These are phyloP conservation scores for Staphylotrichum tortipilum DNA, from an alignment of 495 filamentous ascomycete species.

Conservation along the genomic window DNA sequence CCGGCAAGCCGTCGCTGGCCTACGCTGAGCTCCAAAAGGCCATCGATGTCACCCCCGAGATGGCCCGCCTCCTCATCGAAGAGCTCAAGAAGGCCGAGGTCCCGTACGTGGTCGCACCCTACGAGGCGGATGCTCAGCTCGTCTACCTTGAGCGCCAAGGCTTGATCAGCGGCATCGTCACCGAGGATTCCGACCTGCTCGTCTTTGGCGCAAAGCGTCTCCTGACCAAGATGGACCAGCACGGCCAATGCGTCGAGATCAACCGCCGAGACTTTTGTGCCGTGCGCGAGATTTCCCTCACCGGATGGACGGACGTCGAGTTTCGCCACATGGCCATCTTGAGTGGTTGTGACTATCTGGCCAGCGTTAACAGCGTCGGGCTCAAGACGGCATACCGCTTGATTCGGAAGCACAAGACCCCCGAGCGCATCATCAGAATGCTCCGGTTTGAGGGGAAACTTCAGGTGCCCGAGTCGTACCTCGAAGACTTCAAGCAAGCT, in stretches of 20 bases:
- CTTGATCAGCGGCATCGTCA: constrained; percentile 76
- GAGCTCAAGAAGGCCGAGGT: constrained; percentile 73
- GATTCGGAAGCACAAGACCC: constrained; percentile 78
- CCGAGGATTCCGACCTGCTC: constrained; percentile 92
- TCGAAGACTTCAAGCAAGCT: constrained; percentile 68
- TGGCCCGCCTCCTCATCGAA: constrained; percentile 88
- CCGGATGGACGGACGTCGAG: constrained; percentile 84
- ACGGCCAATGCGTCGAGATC: constrained; percentile 88
- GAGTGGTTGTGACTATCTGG: constrained; percentile 95
- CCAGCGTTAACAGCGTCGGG: constrained; percentile 74
- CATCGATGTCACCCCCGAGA: constrained; percentile 89
- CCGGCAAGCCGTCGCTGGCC: constrained; percentile 72
- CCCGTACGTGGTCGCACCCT: constrained; percentile 88
- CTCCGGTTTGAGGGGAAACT: constrained; percentile 81
- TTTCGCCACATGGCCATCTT: constrained; percentile 95
- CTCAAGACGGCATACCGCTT: constrained; percentile 87
- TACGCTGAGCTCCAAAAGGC: constrained; percentile 87
- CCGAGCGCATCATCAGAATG: constrained; percentile 73
- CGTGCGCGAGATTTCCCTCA: constrained; percentile 77
- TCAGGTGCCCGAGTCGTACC: constrained; percentile 67
- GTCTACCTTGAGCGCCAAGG: constrained; percentile 85
- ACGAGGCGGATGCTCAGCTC: constrained; percentile 94
- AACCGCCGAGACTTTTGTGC: constrained; percentile 78
- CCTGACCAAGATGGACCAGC: constrained; percentile 87
- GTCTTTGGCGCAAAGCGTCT: constrained; percentile 89